Base-by-base conservation (phyloP, 2,329 filamentous ascomycete species). In the Exophiala viscosa region DNA sequence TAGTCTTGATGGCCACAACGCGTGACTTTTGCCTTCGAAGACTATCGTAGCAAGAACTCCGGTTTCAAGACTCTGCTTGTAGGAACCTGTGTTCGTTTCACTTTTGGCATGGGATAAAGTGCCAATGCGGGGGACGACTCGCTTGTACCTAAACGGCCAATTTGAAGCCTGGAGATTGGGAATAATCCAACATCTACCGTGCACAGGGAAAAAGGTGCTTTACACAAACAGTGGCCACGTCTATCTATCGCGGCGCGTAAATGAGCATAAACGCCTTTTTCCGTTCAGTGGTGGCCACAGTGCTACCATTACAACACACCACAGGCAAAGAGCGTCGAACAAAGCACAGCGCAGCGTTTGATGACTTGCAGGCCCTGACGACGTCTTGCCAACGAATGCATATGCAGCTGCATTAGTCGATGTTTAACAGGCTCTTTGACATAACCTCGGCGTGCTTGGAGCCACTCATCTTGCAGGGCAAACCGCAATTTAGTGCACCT, bases 351-450 rank as follows among this genome's bases (percentile, higher is more conserved):
- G 33, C 52, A 48, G 42, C 56, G 41, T 31, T 28, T 23, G 50
- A 57, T 58, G 54, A 55, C 58, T 57, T 60, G 54, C 58, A 58
- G 54, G 50, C 41, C 45, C 52, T 47, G 54, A 45, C 50, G 45
- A 54, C 43, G 50, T 43, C 15, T 42, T 60, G 58, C 58, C 58
- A 60, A 44, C 58, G 55, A 60, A 60, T 60, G 52, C 55, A 56
- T 58, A 55, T 36, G 34, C 49, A 55, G 53, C 50, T 60, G 58
- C 58, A 59, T 60, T 60, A 60, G 58, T 48, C 51, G 50, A 52
- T 38, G 50, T 50, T 55, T 48, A 51, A 43, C 41, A 50, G 41
- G 45, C 42, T 49, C 35, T 41, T 56, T 55, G 56, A 51, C 56
- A 51, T 51, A 50, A 54, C 40, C 53, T 55, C 52, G 46, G 50